Evolutionary conservation across 495 filamentous ascomycete species (phyloP).

Genomic region (Aspergillus conjunctus): DNA sequence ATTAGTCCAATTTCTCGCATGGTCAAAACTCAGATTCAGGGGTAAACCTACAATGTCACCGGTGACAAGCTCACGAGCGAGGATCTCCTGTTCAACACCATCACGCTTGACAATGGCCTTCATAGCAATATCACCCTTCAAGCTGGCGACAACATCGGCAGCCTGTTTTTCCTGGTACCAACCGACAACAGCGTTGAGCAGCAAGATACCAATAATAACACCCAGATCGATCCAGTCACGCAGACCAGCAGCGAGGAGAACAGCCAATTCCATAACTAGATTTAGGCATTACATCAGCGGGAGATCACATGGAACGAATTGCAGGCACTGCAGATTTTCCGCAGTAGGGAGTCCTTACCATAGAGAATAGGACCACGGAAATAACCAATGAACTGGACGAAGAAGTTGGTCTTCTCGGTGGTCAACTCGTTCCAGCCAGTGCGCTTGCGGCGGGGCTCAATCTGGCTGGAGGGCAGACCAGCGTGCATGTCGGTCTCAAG

Average conservation of each 20-base stretch:
- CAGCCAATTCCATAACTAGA: slow-evolving; percentile 82
- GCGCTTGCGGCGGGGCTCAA: slow-evolving; percentile 66
- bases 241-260: slow-evolving; percentile 75
- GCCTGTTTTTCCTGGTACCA: slow-evolving; percentile 90
- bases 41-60: slow-evolving; percentile 71
- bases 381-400: slow-evolving; percentile 75
- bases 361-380: slow-evolving; percentile 85
- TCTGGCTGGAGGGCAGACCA: slow-evolving; percentile 59
- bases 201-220: slow-evolving; percentile 81
- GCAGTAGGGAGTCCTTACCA: slow-evolving; percentile 51
- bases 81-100: slow-evolving; percentile 70
- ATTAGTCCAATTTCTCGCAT: slow-evolving; percentile 3
- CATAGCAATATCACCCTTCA: slow-evolving; percentile 87
- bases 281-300: slow-evolving; percentile 9
- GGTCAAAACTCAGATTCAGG: not conserved
- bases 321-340: slow-evolving; percentile 7
- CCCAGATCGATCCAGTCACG: slow-evolving; percentile 84
- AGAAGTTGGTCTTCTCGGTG: slow-evolving; percentile 76
- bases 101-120: slow-evolving; percentile 71
- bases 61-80: slow-evolving; percentile 77
- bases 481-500: slow-evolving; percentile 67
- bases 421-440: slow-evolving; percentile 74
- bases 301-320: not conserved
- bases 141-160: slow-evolving; percentile 75
- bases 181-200: slow-evolving; percentile 78